Evolutionary conservation across 495 filamentous ascomycete species (phyloP).

Genomic region (Neurospora cerealis): DNA sequence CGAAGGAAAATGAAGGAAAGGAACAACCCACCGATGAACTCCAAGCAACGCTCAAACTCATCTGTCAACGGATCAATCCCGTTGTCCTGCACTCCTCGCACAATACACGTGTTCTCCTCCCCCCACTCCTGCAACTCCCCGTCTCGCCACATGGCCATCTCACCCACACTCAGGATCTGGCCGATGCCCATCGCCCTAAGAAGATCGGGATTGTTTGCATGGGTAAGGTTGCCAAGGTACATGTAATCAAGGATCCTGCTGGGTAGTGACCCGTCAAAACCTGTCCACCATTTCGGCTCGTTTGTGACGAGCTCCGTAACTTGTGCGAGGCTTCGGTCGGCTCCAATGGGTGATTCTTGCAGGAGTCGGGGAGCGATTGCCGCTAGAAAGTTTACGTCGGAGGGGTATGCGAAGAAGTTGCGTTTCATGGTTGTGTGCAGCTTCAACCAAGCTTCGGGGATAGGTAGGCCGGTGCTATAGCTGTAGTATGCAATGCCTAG

Average conservation of each 20-base stretch:
- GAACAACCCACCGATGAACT: slow-evolving; percentile 72
- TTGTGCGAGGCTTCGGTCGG: slow-evolving; percentile 27
- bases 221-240: slow-evolving; percentile 86
- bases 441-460: slow-evolving; percentile 75
- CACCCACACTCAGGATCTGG: slow-evolving; percentile 88
- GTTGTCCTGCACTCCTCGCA: slow-evolving; percentile 88
- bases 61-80: slow-evolving; percentile 85
- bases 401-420: slow-evolving; percentile 93
- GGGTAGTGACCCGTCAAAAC: slow-evolving; percentile 84
- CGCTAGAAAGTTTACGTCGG: slow-evolving; percentile 70
- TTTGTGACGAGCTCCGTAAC: slow-evolving; percentile 33
- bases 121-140: slow-evolving; percentile 60
- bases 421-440: slow-evolving; percentile 71
- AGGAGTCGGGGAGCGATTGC: slow-evolving; percentile 64
- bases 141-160: slow-evolving; percentile 70
- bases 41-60: slow-evolving; percentile 78
- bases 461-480: slow-evolving; percentile 72
- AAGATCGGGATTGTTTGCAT: slow-evolving; percentile 86
- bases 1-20: not conserved
- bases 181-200: slow-evolving; percentile 70
- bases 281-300: slow-evolving; percentile 69
- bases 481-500: slow-evolving; percentile 84
- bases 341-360: slow-evolving; percentile 35
- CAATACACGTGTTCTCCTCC: slow-evolving; percentile 60
- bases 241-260: slow-evolving; percentile 86